These are phyloP conservation scores for Suhomyces kunorum DNA, from an alignment of 1,139 yeast species.

Conservation along the genomic window DNA sequence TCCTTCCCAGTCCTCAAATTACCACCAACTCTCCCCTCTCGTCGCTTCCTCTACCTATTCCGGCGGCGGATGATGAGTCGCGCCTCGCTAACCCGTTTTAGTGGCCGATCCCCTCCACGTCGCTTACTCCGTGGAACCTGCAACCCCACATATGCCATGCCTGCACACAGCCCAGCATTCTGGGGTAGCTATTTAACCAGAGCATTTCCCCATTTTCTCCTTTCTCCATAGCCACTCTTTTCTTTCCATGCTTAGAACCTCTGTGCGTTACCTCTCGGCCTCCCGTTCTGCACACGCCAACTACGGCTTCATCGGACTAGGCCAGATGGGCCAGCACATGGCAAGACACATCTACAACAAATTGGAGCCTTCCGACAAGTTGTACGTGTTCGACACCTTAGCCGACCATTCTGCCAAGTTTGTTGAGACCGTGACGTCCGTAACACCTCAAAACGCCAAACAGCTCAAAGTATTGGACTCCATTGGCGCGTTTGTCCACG, in stretches of 20 bases:
- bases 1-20: no score
- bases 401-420: conserved; percentile 33
- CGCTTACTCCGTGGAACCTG: conserved; percentile 6
- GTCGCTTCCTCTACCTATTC: no score
- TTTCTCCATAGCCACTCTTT: not conserved
- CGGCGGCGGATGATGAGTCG: no score
- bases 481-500: conserved; percentile 34
- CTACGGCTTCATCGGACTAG: conserved; percentile 59
- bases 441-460: conserved; percentile 26
- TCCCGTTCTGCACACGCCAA: conserved; percentile 23
- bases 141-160: not conserved
- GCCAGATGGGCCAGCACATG: conserved; percentile 65
- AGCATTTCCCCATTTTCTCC: not conserved
- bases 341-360: conserved; percentile 53
- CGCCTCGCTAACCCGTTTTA: no score
- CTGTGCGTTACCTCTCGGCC: conserved; percentile 26
- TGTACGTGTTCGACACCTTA: conserved; percentile 49
- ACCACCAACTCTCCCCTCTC: no score
- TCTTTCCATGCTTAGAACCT: conserved; percentile 15
- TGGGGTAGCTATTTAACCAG: not conserved
- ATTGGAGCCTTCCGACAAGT: conserved; percentile 39
- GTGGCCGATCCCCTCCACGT: conserved; percentile 1
- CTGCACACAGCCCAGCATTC: not conserved
- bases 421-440: conserved; percentile 26
- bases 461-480: conserved; percentile 26